Evolutionary conservation across 2,329 filamentous ascomycete genomes (phyloP).

Genomic region (Aureobasidium subglaciale): DNA sequence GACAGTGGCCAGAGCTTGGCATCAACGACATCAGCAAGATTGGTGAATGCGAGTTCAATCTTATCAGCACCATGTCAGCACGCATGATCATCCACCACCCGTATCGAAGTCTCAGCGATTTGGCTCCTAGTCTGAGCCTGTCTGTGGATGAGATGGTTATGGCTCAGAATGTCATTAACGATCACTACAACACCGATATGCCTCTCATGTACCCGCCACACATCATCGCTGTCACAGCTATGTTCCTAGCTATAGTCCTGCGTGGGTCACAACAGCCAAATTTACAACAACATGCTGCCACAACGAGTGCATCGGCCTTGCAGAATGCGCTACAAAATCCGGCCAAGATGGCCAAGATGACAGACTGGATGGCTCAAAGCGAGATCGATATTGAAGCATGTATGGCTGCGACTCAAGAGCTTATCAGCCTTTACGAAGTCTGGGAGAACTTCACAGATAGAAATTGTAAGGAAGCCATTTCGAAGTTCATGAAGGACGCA

Average conservation of each 20-base stretch:
- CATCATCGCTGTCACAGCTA: constrained; percentile 76
- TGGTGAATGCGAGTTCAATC: constrained; percentile 86
- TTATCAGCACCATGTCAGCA: constrained; percentile 86
- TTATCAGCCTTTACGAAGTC: constrained; percentile 79
- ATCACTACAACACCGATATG: constrained; percentile 88
- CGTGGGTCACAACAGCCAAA: constrained; percentile 57
- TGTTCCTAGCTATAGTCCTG: constrained; percentile 76
- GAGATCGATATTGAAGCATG: constrained; percentile 76
- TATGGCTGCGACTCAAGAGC: constrained; percentile 83
- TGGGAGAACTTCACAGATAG: constrained; percentile 63
- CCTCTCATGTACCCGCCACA: constrained; percentile 81
- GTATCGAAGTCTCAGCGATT: constrained; percentile 69
- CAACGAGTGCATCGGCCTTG: constrained; percentile 19
- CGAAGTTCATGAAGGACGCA: constrained; percentile 53
- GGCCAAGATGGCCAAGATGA: constrained; percentile 39
- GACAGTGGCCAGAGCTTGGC: constrained; percentile 76
- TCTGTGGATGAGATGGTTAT: constrained; percentile 68
- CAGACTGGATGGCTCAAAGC: constrained; percentile 79
- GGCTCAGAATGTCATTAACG: constrained; percentile 80
- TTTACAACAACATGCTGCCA: constrained; percentile 35
- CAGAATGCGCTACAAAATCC: constrained; percentile 20
- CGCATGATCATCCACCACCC: constrained; percentile 88
- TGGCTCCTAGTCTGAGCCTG: constrained; percentile 57
- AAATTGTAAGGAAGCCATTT: constrained; percentile 56
- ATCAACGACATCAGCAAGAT: constrained; percentile 72